A percentile compares a stretch with the other conserved stretches of the same genome.
Conservation (phyloP, 306 rosid species). For the Lathyrus tuberosus region DNA sequence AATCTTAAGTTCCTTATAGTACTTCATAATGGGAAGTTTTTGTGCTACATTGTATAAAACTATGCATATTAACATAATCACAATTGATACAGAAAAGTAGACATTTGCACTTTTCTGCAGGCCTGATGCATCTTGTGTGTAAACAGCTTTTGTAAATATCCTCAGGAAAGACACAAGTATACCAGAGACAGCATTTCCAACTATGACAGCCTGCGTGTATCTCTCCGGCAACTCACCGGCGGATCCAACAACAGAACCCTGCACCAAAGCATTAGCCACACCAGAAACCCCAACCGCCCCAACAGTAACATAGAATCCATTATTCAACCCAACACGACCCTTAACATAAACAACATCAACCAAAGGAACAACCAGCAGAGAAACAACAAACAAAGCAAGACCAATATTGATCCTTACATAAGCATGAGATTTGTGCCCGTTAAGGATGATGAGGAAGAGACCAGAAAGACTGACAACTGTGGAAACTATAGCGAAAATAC, state of each 20-base stretch:
- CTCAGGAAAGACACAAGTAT: constrained; percentile 76
- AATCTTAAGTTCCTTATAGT: constrained; percentile 65
- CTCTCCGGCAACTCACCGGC: constrained; percentile 15
- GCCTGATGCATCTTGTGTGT: constrained; percentile 71
- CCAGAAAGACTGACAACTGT: background rate
- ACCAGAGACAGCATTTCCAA: constrained; percentile 47
- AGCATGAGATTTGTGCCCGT: background rate
- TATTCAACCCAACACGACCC: background rate
- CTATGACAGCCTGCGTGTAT: background rate
- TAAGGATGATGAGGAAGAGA: constrained; percentile 5
- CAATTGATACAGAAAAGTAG: constrained; percentile 72
- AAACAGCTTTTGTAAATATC: constrained; percentile 76
- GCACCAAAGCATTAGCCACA: constrained; percentile 16
- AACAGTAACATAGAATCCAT: constrained; percentile 8
- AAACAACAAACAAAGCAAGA: background rate
- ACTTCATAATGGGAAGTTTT: constrained; percentile 79
- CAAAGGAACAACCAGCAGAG: background rate
- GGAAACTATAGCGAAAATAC: background rate
- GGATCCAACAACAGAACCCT: constrained; percentile 1
- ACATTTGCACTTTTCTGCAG: constrained; percentile 77
- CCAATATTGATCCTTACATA: background rate
- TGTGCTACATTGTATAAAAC: constrained; percentile 66
- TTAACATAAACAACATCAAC: constrained; percentile 8
- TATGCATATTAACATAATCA: constrained; percentile 61
- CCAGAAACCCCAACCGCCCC: background rate